Conservation (phyloP, 2,329 filamentous ascomycete genomes). For the Hawksworthiomyces lignivorus region DNA sequence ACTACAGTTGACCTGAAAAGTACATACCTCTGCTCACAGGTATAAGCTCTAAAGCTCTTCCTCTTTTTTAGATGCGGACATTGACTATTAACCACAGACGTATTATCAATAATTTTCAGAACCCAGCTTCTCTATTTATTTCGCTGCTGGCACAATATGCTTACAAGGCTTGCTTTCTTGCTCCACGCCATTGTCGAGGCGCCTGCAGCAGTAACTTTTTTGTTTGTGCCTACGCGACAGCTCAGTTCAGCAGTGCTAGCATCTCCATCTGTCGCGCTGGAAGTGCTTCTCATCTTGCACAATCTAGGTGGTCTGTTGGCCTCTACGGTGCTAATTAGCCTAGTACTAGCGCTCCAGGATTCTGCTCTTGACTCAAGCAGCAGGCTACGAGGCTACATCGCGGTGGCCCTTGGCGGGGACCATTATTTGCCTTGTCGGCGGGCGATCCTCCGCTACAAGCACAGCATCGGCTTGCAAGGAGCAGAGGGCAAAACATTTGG, state of each 20-base stretch:
- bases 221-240: conserved; percentile 33
- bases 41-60: too few species aligned
- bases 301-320: conserved; percentile 41
- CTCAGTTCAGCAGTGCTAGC: conserved; percentile 36
- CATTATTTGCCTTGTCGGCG: conserved; percentile 41
- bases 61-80: too few species aligned
- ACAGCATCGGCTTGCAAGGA: conserved; percentile 11
- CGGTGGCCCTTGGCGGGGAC: conserved; percentile 37
- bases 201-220: conserved; percentile 37
- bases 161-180: conserved; percentile 10
- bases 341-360: conserved; percentile 25
- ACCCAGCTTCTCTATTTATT: too few species aligned
- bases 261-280: conserved; percentile 22
- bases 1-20: too few species aligned
- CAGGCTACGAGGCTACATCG: conserved; percentile 24
- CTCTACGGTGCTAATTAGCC: conserved; percentile 35
- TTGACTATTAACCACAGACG: too few species aligned
- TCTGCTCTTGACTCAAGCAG: neutral
- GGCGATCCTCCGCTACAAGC: conserved; percentile 28
- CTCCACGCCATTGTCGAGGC: conserved; percentile 14
- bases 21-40: too few species aligned
- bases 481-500: conserved; percentile 28
- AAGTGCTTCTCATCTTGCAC: conserved; percentile 35
- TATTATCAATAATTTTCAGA: too few species aligned
- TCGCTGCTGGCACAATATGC: too few species aligned